These are phyloP conservation scores for Cucumis melo DNA, from an alignment of 306 rosid genomes.

Conservation along the genomic window DNA sequence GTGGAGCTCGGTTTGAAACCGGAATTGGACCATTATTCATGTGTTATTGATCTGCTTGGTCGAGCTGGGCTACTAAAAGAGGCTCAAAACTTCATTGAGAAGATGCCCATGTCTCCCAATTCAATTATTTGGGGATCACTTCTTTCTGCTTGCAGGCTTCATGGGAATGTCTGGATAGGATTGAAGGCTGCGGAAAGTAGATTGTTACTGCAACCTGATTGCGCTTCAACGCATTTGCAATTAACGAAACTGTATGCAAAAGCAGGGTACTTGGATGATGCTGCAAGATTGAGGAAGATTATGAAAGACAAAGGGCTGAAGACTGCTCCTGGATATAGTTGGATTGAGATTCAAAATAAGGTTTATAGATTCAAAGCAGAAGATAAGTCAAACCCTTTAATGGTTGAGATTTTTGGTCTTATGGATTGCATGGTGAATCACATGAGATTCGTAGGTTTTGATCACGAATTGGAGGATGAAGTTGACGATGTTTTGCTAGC, in stretches of 20 bases:
- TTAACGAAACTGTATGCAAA: conserved; percentile 67
- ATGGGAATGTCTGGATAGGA: conserved; percentile 57
- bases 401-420: conserved; percentile 25
- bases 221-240: conserved; percentile 54
- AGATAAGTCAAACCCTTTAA: conserved; percentile 35
- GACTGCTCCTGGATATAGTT: conserved; percentile 58
- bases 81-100: conserved; percentile 45
- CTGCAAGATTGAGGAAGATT: conserved; percentile 36
- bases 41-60: conserved; percentile 73
- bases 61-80: conserved; percentile 61
- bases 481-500: neutral
- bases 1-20: conserved; percentile 41
- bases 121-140: conserved; percentile 82
- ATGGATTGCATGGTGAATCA: conserved; percentile 46
- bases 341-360: conserved; percentile 51
- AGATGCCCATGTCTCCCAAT: conserved; percentile 62
- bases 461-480: conserved; percentile 19
- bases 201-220: conserved; percentile 46
- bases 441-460: conserved; percentile 32
- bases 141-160: conserved; percentile 58
- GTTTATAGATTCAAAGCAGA: conserved; percentile 58
- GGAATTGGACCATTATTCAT: conserved; percentile 66
- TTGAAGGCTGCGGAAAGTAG: conserved; percentile 63
- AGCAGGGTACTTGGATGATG: conserved; percentile 46
- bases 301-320: conserved; percentile 67